Evolutionary conservation across 352 stramenopile species (phyloP).

Genomic region (Halophytophthora polymorphica): DNA sequence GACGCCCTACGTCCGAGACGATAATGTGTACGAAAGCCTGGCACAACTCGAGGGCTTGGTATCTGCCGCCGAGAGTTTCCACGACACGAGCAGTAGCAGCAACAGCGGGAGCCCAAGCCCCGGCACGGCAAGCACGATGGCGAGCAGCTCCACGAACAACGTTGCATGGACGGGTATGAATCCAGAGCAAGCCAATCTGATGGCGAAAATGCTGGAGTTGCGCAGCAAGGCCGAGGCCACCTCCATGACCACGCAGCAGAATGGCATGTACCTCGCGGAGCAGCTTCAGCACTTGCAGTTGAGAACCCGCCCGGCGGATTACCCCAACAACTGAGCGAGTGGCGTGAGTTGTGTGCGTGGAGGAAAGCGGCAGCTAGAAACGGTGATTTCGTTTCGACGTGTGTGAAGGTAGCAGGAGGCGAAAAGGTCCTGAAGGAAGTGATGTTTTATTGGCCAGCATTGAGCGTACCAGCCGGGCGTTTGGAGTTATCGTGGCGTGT

Average conservation of each 20-base stretch:
- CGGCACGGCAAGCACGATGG: constrained; percentile 11
- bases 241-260: constrained; percentile 27
- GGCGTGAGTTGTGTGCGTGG: not conserved
- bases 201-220: constrained; percentile 23
- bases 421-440: too few relatives aligned
- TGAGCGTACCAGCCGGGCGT: too few relatives aligned
- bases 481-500: too few relatives aligned
- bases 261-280: constrained; percentile 28
- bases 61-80: too few relatives aligned
- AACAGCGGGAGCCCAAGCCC: not conserved
- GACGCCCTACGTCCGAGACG: too few relatives aligned
- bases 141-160: constrained; percentile 8
- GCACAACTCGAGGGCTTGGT: too few relatives aligned
- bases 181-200: constrained; percentile 14
- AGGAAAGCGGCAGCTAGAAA: too few relatives aligned
- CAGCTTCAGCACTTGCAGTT: constrained; percentile 21
- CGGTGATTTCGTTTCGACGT: too few relatives aligned
- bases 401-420: too few relatives aligned
- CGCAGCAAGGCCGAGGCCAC: constrained; percentile 28
- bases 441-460: too few relatives aligned
- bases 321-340: constrained; percentile 19
- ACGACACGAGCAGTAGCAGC: too few relatives aligned
- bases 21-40: too few relatives aligned
- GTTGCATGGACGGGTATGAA: constrained; percentile 3
- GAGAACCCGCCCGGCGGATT: constrained; percentile 6